These are phyloP conservation scores for Fusarium kyushuense DNA, from an alignment of 2,329 filamentous ascomycete genomes.

Conservation along the genomic window DNA sequence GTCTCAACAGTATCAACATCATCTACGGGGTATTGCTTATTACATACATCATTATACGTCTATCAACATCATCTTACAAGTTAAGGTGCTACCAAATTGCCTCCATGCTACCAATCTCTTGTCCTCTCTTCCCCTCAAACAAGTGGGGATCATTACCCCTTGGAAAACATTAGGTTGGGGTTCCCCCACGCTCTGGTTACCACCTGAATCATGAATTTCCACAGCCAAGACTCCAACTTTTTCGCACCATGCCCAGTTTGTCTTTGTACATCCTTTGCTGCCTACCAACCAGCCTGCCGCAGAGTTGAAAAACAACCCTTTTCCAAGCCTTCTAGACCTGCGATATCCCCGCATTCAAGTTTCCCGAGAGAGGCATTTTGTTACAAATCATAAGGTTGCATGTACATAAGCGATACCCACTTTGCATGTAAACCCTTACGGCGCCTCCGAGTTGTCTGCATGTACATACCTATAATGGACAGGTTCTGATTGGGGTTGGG, in stretches of 20 bases:
- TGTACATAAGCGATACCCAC: background rate
- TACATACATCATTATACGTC: background rate
- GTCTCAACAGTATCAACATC: too few species aligned
- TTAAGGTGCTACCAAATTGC: background rate
- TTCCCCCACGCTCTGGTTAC: slow-evolving; percentile 2
- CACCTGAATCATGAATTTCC: slow-evolving; percentile 3
- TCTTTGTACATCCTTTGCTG: background rate
- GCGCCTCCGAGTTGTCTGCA: background rate
- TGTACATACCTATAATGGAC: background rate
- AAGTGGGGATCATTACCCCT: background rate
- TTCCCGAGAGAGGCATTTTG: slow-evolving; percentile 21
- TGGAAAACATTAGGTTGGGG: background rate
- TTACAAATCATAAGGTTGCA: background rate
- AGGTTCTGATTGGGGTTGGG: background rate
- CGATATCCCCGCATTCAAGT: background rate
- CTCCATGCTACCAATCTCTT: background rate
- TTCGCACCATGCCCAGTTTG: background rate
- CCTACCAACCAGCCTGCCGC: background rate
- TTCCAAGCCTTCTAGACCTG: background rate
- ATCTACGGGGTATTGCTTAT: too few species aligned
- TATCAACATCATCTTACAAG: background rate
- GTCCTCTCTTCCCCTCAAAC: background rate
- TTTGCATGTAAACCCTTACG: background rate
- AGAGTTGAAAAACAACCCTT: background rate
- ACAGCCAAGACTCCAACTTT: slow-evolving; percentile 3